These are phyloP conservation scores for Moringa oleifera DNA, from an alignment of 345 rosid genomes.

Conservation along the genomic window DNA sequence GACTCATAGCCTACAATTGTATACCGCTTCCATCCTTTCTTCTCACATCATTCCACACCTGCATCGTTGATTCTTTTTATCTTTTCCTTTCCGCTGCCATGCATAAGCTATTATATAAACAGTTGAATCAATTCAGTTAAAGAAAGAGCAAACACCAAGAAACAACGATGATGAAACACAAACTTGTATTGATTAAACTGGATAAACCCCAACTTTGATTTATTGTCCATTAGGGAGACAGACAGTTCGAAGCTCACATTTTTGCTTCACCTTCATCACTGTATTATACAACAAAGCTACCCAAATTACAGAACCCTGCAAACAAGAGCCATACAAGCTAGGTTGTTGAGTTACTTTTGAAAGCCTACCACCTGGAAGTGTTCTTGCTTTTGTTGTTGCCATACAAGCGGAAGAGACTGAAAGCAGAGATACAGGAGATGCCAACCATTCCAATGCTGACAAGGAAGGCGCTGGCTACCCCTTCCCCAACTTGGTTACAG, in stretches of 20 bases:
- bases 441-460: constrained; percentile 50
- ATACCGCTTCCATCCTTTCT: too few relatives aligned
- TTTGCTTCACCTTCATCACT: constrained; percentile 3
- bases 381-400: constrained; percentile 34
- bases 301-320: too few relatives aligned
- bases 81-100: too few relatives aligned
- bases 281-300: neutral
- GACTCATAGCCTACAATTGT: too few relatives aligned
- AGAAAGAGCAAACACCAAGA: neutral
- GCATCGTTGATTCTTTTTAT: too few relatives aligned
- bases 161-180: neutral
- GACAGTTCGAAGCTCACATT: neutral
- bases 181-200: neutral
- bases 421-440: constrained; percentile 67
- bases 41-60: too few relatives aligned
- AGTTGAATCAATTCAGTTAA: too few relatives aligned
- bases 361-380: constrained; percentile 27
- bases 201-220: constrained; percentile 1
- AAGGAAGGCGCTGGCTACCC: constrained; percentile 45
- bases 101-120: too few relatives aligned
- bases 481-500: constrained; percentile 68
- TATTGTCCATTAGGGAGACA: neutral
- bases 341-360: neutral
- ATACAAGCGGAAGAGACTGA: constrained; percentile 77
- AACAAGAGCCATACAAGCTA: too few relatives aligned